phyloP scores from a whole-genome alignment of 192 early-diverging fungal species.

The Paraglomus occultum region DNA sequence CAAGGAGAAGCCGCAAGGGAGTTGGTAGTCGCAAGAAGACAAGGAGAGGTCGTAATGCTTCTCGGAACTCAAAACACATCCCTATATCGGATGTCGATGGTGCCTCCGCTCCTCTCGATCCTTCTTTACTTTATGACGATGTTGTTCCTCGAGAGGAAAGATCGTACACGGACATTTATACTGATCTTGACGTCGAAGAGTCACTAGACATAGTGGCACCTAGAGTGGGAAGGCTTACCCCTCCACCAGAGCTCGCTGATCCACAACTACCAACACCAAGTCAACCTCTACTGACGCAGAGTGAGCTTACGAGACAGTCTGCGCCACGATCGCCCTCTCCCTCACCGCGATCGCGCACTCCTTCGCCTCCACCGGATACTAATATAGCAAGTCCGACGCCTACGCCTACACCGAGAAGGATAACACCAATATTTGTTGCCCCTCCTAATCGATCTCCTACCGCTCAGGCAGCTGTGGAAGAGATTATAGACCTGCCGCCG shows the following conservation, averaged over 20 bases:
- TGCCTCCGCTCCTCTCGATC: no score
- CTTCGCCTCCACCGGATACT: not conserved
- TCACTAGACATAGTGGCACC: constrained; percentile 46
- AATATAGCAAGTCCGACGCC: constrained; percentile 3
- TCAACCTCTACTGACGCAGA: not conserved
- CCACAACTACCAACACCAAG: not conserved
- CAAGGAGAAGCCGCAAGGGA: no score
- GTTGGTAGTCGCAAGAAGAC: no score
- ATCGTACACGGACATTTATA: constrained; percentile 76
- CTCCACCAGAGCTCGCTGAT: not conserved
- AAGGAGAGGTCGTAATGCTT: no score
- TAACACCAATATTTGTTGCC: not conserved
- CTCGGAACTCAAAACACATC: no score
- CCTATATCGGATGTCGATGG: no score
- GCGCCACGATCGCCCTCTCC: not conserved
- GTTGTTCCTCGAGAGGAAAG: constrained; percentile 76
- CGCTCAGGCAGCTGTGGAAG: not conserved
- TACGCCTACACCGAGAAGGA: not conserved
- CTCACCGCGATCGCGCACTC: not conserved
- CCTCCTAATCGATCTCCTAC: not conserved
- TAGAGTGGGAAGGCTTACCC: not conserved
- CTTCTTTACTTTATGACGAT: no score
- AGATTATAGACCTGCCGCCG: not conserved
- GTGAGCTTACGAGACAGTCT: not conserved
- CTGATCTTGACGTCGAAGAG: constrained; percentile 64